These are phyloP conservation scores for Colletotrichum cordylinicola DNA, from an alignment of 2,329 filamentous ascomycete genomes.

Conservation along the genomic window DNA sequence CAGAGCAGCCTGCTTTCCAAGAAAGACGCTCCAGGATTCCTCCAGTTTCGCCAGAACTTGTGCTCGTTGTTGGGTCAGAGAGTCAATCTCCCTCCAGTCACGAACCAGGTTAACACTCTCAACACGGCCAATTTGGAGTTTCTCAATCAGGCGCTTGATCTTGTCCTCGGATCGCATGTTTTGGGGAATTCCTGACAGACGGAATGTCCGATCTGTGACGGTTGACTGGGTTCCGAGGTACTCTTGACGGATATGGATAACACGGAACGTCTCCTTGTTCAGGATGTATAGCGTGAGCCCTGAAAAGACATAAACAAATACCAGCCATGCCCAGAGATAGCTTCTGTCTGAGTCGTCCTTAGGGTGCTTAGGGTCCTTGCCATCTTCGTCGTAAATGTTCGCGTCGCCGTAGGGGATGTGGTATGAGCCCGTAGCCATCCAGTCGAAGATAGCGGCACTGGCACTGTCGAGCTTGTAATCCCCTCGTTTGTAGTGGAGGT, in stretches of 20 bases:
- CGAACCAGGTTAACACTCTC: slow-evolving; percentile 86
- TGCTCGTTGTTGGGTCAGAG: slow-evolving; percentile 71
- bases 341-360: slow-evolving; percentile 38
- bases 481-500: slow-evolving; percentile 64
- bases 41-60: slow-evolving; percentile 76
- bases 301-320: slow-evolving; percentile 95
- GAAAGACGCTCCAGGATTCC: slow-evolving; percentile 79
- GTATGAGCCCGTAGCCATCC: neutral
- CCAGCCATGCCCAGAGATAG: slow-evolving; percentile 90
- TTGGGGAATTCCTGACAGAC: slow-evolving; percentile 83
- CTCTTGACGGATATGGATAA: slow-evolving; percentile 86
- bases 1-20: slow-evolving; percentile 59
- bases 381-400: slow-evolving; percentile 30
- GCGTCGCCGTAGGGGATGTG: neutral
- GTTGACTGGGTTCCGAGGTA: slow-evolving; percentile 94
- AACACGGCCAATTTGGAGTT: slow-evolving; percentile 86
- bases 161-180: slow-evolving; percentile 81
- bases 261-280: slow-evolving; percentile 80
- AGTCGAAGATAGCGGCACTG: neutral
- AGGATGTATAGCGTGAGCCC: slow-evolving; percentile 82
- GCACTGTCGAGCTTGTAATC: neutral
- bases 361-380: slow-evolving; percentile 37
- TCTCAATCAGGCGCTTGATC: slow-evolving; percentile 87
- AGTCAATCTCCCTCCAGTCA: slow-evolving; percentile 84
- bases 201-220: slow-evolving; percentile 93